phyloP scores from a whole-genome alignment of 2,329 filamentous ascomycete species.

The Apiospora aurea region DNA sequence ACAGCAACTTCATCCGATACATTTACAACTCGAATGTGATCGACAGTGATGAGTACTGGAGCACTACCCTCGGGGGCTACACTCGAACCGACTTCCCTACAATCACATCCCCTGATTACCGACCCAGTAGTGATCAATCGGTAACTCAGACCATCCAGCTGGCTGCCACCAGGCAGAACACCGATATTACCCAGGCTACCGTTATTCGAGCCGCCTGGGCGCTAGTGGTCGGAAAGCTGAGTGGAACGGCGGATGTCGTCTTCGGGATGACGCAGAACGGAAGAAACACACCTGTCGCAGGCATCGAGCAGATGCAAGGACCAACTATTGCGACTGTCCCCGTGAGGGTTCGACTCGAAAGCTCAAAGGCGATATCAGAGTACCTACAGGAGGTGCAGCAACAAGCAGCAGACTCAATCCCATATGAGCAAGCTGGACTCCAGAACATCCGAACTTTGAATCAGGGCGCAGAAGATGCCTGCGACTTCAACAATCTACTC shows the following conservation, averaged over 20 bases:
- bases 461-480: slow-evolving; percentile 12
- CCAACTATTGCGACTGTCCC: slow-evolving; percentile 51
- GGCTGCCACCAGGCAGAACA: neutral
- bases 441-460: slow-evolving; percentile 24
- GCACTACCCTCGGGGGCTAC: neutral
- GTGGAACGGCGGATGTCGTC: slow-evolving; percentile 46
- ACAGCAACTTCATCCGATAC: slow-evolving; percentile 19
- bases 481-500: slow-evolving; percentile 44
- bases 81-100: neutral
- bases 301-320: slow-evolving; percentile 33
- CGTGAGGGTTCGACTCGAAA: slow-evolving; percentile 40
- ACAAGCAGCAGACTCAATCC: slow-evolving; percentile 50
- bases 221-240: slow-evolving; percentile 44
- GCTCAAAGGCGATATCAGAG: slow-evolving; percentile 36
- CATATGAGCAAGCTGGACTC: slow-evolving; percentile 52
- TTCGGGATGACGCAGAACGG: slow-evolving; percentile 52
- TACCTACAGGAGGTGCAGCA: slow-evolving; percentile 24
- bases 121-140: neutral
- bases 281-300: slow-evolving; percentile 35
- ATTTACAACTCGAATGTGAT: neutral
- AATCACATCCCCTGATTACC: neutral
- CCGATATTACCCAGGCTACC: slow-evolving; percentile 46
- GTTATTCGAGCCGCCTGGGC: slow-evolving; percentile 50
- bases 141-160: neutral
- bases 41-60: neutral